Evolutionary conservation across 805 yeast species (phyloP).

Genomic region (Phaffomyces antillensis): DNA sequence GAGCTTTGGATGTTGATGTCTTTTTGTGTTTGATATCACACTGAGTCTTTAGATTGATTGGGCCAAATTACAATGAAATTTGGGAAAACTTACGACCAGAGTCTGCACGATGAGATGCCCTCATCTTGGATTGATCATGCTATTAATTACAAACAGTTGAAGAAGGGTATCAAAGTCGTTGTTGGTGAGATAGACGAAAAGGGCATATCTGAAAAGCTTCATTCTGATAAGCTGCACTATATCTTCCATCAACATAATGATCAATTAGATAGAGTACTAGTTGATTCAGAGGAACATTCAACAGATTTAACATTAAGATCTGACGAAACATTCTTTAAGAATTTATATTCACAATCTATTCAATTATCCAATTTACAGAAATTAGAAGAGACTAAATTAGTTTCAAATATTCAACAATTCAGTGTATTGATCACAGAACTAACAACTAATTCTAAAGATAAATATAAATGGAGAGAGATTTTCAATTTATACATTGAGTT

Average conservation of each 20-base stretch:
- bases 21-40: too few relatives aligned
- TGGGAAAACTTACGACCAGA: constrained; percentile 63
- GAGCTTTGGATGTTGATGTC: too few relatives aligned
- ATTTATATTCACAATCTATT: constrained; percentile 3
- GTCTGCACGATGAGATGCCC: constrained; percentile 56
- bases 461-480: constrained; percentile 64
- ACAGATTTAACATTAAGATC: constrained; percentile 1
- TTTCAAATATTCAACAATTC: not conserved
- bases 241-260: constrained; percentile 12
- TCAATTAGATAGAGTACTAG: constrained; percentile 2
- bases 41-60: too few relatives aligned
- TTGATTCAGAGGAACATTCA: constrained; percentile 1
- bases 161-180: constrained; percentile 58
- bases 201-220: constrained; percentile 45
- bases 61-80: constrained; percentile 50
- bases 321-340: constrained; percentile 5
- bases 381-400: not conserved
- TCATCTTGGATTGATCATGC: constrained; percentile 61
- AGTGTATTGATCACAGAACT: not conserved
- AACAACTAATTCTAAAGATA: constrained; percentile 36
- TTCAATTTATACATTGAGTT: constrained; percentile 59
- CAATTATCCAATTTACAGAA: constrained; percentile 1
- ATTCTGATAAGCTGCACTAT: constrained; percentile 10
- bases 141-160: constrained; percentile 63
- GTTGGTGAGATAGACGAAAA: constrained; percentile 54